Evolutionary conservation across 1,139 yeast genomes (phyloP).

Genomic region (Petasospora rhodanensis): DNA sequence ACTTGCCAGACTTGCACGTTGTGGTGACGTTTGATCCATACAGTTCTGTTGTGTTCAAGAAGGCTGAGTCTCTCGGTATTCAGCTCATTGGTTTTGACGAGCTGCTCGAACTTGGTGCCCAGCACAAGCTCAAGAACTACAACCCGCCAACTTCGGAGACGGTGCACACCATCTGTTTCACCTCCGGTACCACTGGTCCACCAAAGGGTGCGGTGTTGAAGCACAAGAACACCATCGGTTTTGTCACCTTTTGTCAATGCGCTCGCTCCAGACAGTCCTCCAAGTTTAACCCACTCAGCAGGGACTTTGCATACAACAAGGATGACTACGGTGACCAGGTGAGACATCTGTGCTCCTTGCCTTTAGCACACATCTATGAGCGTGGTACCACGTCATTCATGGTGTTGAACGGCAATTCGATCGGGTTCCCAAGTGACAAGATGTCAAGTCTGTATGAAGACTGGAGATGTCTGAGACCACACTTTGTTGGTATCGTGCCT

Average conservation of each 20-base stretch:
- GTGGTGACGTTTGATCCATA: slow-evolving; percentile 7
- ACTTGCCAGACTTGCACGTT: slow-evolving; percentile 2
- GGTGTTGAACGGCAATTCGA: slow-evolving; percentile 24
- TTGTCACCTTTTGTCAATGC: slow-evolving; percentile 65
- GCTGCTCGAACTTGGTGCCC: slow-evolving; percentile 5
- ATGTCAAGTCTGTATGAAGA: slow-evolving; percentile 35
- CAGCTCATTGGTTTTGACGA: slow-evolving; percentile 5
- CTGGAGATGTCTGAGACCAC: slow-evolving; percentile 38
- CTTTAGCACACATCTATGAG: slow-evolving; percentile 95
- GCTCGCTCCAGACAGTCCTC: slow-evolving; percentile 5
- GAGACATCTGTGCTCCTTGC: slow-evolving; percentile 81
- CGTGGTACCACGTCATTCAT: slow-evolving; percentile 21
- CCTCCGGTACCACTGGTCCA: slow-evolving; percentile 96
- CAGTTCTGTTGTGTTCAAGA: slow-evolving; percentile 6
- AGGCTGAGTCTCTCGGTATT: slow-evolving; percentile 6
- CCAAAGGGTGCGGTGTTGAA: slow-evolving; percentile 95
- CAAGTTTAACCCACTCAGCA: slow-evolving; percentile 2
- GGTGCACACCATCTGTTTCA: slow-evolving; percentile 90
- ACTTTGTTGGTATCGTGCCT: slow-evolving; percentile 43
- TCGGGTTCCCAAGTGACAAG: slow-evolving; percentile 29
- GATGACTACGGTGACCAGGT: slow-evolving; percentile 51
- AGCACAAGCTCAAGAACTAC: slow-evolving; percentile 4
- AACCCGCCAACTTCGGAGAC: slow-evolving; percentile 66
- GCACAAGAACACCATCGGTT: slow-evolving; percentile 75
- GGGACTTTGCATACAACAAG: slow-evolving; percentile 56